Evolutionary conservation across 371 early-diverging fungal species (phyloP).

Genomic region (Gilbertella persicaria): DNA sequence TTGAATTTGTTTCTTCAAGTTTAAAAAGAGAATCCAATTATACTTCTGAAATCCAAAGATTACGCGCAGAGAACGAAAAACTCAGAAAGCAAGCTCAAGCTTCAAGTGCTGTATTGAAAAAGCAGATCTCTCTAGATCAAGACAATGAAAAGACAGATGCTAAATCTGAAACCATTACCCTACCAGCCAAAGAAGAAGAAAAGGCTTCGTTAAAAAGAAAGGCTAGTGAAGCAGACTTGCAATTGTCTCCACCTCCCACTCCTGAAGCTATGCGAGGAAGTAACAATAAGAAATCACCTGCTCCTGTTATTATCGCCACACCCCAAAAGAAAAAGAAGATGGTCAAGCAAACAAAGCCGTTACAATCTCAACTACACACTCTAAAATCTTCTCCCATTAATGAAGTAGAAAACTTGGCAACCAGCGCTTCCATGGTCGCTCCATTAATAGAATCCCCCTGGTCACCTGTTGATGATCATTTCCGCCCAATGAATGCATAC

Average conservation of each 20-base stretch:
- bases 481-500: background rate
- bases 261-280: conserved; percentile 15
- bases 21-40: conserved; percentile 24
- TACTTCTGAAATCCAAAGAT: conserved; percentile 22
- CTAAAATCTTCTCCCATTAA: background rate
- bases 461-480: conserved; percentile 8
- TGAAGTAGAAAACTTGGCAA: background rate
- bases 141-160: background rate
- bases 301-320: background rate
- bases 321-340: conserved; percentile 17
- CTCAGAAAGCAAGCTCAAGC: conserved; percentile 23
- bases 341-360: conserved; percentile 16
- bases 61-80: conserved; percentile 29
- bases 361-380: background rate
- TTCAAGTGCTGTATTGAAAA: conserved; percentile 3
- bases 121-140: conserved; percentile 1
- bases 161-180: background rate
- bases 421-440: background rate
- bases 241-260: conserved; percentile 27
- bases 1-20: conserved; percentile 53
- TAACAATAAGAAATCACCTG: background rate
- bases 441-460: conserved; percentile 7
- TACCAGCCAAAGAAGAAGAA: background rate
- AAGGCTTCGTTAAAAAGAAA: conserved; percentile 11
- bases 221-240: conserved; percentile 13